Percentiles rank a stretch among this genome's conserved stretches.
These are phyloP conservation scores for Oropetium thomaeum DNA, from an alignment of 176 grass and related monocot genomes.

Conservation along the genomic window DNA sequence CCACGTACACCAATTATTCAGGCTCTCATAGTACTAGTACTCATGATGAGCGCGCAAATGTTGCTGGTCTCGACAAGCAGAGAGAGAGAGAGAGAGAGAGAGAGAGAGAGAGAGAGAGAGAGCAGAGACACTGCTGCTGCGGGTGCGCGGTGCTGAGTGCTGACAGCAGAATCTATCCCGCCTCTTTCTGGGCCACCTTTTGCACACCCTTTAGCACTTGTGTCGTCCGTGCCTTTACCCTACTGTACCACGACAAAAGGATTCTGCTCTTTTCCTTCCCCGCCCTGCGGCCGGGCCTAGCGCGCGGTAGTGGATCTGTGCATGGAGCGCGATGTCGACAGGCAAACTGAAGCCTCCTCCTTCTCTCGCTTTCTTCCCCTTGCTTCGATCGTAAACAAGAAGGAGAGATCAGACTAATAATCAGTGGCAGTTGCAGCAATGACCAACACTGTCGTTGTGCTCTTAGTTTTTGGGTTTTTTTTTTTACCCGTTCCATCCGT, in stretches of 20 bases:
- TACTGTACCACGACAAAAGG: background rate
- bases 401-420: background rate
- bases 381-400: background rate
- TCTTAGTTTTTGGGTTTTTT: too few species aligned
- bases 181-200: conserved; percentile 22
- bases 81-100: too few species aligned
- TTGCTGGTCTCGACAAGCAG: too few species aligned
- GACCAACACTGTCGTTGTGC: too few species aligned
- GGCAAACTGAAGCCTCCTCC: conserved; percentile 6
- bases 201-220: background rate
- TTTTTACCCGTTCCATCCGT: background rate
- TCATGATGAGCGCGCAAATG: background rate
- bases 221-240: background rate
- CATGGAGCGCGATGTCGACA: conserved; percentile 18
- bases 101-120: too few species aligned
- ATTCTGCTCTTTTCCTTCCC: background rate
- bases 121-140: background rate
- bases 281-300: too few species aligned
- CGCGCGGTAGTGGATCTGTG: background rate
- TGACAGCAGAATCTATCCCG: conserved; percentile 15
- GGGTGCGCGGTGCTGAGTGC: too few species aligned
- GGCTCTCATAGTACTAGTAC: too few species aligned
- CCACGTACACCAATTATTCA: background rate
- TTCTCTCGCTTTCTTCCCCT: background rate
- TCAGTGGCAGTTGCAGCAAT: background rate